Conservation (phyloP, 1,284 basidiomycete species). For the Erythrobasidium hasegawianum region DNA sequence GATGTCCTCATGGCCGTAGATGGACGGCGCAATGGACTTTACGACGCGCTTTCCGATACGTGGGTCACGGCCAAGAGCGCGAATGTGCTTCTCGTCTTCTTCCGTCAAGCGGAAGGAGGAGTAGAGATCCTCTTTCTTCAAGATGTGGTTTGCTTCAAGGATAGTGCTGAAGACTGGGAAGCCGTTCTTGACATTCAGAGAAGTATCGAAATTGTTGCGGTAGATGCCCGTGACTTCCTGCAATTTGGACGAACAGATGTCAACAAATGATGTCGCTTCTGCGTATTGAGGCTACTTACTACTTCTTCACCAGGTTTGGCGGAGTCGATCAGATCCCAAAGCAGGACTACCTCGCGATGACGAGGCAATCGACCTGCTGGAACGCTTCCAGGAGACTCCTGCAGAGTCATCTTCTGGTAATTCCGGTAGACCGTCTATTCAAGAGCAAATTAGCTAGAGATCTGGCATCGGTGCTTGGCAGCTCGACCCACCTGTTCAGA, state of each 20-base stretch:
- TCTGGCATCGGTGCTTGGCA: neutral
- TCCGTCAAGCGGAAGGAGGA: slow-evolving; percentile 94
- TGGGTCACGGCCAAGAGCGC: slow-evolving; percentile 78
- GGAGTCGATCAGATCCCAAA: slow-evolving; percentile 97
- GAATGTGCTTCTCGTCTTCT: slow-evolving; percentile 91
- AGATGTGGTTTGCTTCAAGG: slow-evolving; percentile 94
- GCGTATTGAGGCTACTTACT: slow-evolving; percentile 55
- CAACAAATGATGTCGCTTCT: neutral
- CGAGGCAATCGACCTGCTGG: slow-evolving; percentile 93
- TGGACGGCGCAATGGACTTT: slow-evolving; percentile 97
- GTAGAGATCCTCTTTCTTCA: slow-evolving; percentile 91
- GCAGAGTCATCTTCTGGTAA: slow-evolving; percentile 97
- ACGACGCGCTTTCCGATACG: slow-evolving; percentile 94
- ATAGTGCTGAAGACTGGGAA: slow-evolving; percentile 99
- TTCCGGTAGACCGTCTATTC: slow-evolving; percentile 92
- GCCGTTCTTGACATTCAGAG: slow-evolving; percentile 96
- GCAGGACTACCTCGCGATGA: slow-evolving; percentile 90
- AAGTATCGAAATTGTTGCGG: slow-evolving; percentile 97
- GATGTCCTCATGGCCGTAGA: slow-evolving; percentile 98
- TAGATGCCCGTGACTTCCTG: slow-evolving; percentile 91
- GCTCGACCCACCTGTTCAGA: slow-evolving; percentile 71
- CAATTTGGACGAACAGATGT: neutral
- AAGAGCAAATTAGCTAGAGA: neutral
- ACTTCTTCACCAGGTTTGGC: slow-evolving; percentile 99
- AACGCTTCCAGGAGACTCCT: slow-evolving; percentile 97